These are phyloP conservation scores for Trematosphaeria pertusa DNA, from an alignment of 2,329 filamentous ascomycete species.

Conservation along the genomic window DNA sequence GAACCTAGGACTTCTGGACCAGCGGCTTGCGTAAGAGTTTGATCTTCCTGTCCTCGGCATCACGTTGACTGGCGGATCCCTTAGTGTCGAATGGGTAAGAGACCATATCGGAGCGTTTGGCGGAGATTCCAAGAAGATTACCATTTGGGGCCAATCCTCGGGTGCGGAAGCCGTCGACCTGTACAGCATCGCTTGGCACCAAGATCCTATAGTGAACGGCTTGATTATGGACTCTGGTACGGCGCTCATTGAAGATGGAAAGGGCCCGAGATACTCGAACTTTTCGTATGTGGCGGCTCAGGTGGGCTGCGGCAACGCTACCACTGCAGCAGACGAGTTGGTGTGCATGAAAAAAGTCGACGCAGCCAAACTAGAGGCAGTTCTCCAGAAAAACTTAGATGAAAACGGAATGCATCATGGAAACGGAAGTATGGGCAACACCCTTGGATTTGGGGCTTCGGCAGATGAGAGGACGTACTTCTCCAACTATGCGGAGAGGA, in stretches of 20 bases:
- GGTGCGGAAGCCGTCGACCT: constrained; percentile 43
- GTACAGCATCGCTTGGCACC: constrained; percentile 50
- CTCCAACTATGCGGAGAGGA: constrained; percentile 12
- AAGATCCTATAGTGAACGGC: constrained; percentile 54
- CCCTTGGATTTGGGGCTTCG: constrained; percentile 23
- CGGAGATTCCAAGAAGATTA: constrained; percentile 42
- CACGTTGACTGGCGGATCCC: constrained; percentile 13
- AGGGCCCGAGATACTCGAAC: constrained; percentile 12
- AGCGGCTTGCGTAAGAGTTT: constrained; percentile 42
- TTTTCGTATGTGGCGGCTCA: constrained; percentile 17
- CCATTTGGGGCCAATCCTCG: constrained; percentile 40
- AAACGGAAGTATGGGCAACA: background rate
- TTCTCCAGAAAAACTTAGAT: constrained; percentile 49
- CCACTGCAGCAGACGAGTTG: constrained; percentile 23
- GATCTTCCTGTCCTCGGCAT: background rate
- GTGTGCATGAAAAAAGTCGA: constrained; percentile 41
- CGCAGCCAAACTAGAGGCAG: constrained; percentile 31
- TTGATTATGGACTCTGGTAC: constrained; percentile 47
- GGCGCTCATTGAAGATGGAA: constrained; percentile 3
- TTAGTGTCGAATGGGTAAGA: constrained; percentile 47
- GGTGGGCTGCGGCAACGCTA: constrained; percentile 12
- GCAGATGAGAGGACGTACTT: constrained; percentile 18
- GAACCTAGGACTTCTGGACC: constrained; percentile 46
- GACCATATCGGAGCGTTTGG: constrained; percentile 48
- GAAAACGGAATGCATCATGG: constrained; percentile 11